Evolutionary conservation across 2,329 filamentous ascomycete genomes (phyloP).

Genomic region (Neopestalotiopsis sp.): DNA sequence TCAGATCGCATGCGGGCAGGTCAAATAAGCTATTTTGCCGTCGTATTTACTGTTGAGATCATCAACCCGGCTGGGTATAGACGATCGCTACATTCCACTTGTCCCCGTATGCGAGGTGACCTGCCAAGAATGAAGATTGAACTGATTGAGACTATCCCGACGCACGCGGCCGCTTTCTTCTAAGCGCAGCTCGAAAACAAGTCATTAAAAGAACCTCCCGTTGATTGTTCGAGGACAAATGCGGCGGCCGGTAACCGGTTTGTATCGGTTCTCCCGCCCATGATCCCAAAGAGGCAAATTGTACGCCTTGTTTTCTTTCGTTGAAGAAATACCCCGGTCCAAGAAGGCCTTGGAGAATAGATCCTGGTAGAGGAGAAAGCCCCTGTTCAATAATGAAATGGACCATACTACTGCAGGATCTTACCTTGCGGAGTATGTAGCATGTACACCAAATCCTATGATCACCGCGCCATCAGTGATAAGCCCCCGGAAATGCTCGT

Average conservation of each 20-base stretch:
- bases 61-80: neutral
- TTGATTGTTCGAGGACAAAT: neutral
- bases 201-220: neutral
- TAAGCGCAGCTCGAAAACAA: neutral
- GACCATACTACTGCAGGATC: neutral
- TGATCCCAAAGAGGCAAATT: neutral
- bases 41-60: neutral
- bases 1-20: constrained; percentile 7
- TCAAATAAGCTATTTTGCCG: neutral
- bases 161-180: neutral
- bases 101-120: neutral
- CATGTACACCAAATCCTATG: neutral
- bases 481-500: neutral
- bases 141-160: neutral
- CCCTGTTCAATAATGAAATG: too few species aligned
- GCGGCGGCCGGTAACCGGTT: neutral
- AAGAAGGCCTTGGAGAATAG: too few species aligned
- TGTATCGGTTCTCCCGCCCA: neutral
- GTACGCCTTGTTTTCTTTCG: neutral
- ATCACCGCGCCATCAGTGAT: neutral
- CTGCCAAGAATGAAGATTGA: neutral
- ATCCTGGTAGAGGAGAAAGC: too few species aligned
- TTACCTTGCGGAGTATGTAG: neutral
- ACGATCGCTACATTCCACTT: neutral
- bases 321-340: too few species aligned